Evolutionary conservation across 495 filamentous ascomycete species (phyloP).

Genomic region (Neurospora sp.): DNA sequence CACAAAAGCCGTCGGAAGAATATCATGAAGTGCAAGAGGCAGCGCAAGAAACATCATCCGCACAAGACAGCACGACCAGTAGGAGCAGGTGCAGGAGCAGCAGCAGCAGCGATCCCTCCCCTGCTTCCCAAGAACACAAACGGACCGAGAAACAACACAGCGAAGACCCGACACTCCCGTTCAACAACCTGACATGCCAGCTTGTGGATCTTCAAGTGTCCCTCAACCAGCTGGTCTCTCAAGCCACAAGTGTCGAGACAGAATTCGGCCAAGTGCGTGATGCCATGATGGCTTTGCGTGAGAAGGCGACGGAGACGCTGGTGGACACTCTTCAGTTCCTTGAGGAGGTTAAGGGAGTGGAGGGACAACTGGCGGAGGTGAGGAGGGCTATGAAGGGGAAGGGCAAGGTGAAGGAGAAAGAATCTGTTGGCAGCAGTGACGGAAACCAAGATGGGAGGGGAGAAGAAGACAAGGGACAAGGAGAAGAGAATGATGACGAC

Average conservation of each 20-base stretch:
- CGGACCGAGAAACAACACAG: not conserved
- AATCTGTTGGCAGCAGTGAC: not conserved
- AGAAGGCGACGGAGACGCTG: not conserved
- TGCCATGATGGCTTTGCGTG: not conserved
- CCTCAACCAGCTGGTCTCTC: not conserved
- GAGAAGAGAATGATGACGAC: not conserved
- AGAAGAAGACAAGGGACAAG: not conserved
- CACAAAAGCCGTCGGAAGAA: not conserved
- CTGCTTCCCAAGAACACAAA: not conserved
- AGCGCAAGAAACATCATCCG: not conserved
- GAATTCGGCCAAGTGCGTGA: not conserved
- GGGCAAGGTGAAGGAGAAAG: fast-evolving
- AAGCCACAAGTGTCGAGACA: not conserved
- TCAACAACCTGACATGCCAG: not conserved
- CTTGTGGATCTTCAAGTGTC: fast-evolving
- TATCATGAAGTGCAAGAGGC: not conserved
- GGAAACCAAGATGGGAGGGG: not conserved
- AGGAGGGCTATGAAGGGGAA: not conserved
- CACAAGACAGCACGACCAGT: not conserved
- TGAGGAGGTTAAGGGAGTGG: not conserved
- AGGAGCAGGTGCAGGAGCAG: not conserved
- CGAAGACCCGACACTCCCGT: fast-evolving
- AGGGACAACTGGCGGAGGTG: fast-evolving
- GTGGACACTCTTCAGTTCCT: not conserved
- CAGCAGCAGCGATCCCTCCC: not conserved